A percentile compares a stretch with the other conserved stretches of the same genome.
Conservation (phyloP, 768 basidiomycete species). For the Udeniomyces megalosporus region DNA sequence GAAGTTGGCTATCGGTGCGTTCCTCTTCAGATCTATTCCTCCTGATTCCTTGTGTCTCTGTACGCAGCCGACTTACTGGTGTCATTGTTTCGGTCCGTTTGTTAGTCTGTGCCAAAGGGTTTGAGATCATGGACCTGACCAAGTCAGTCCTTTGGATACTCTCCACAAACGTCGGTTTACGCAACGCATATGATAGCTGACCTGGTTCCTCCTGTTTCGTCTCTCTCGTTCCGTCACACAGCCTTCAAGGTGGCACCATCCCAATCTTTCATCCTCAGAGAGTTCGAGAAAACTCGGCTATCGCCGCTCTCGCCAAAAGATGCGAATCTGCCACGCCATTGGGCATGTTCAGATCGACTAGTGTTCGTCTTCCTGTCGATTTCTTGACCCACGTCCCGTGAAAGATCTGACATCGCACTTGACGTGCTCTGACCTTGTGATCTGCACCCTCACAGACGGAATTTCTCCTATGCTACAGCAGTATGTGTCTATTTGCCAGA, state of each 20-base stretch:
- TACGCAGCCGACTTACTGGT: no score
- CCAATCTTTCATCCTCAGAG: slow-evolving; percentile 40
- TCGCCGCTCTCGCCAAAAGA: slow-evolving; percentile 56
- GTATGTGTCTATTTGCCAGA: no score
- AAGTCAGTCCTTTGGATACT: slow-evolving; percentile 44
- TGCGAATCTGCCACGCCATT: slow-evolving; percentile 67
- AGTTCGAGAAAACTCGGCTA: slow-evolving; percentile 45
- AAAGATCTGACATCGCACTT: no score
- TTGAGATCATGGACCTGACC: slow-evolving; percentile 91
- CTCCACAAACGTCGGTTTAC: no score
- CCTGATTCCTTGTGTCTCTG: background rate
- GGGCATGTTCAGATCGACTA: slow-evolving; percentile 75
- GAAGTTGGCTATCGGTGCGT: slow-evolving; percentile 26
- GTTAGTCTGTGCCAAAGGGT: slow-evolving; percentile 84
- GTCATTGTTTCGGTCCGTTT: no score
- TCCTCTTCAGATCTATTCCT: no score
- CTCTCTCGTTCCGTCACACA: slow-evolving; percentile 23
- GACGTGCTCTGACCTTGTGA: no score
- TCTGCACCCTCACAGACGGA: slow-evolving; percentile 41
- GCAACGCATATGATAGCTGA: no score
- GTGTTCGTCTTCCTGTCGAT: slow-evolving; percentile 26
- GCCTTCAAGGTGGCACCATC: slow-evolving; percentile 76
- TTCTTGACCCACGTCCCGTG: no score
- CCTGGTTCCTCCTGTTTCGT: no score
- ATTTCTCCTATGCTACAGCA: slow-evolving; percentile 77